Conservation (phyloP, 2,329 filamentous ascomycete genomes). For the Colletotrichum euphorbiae region DNA sequence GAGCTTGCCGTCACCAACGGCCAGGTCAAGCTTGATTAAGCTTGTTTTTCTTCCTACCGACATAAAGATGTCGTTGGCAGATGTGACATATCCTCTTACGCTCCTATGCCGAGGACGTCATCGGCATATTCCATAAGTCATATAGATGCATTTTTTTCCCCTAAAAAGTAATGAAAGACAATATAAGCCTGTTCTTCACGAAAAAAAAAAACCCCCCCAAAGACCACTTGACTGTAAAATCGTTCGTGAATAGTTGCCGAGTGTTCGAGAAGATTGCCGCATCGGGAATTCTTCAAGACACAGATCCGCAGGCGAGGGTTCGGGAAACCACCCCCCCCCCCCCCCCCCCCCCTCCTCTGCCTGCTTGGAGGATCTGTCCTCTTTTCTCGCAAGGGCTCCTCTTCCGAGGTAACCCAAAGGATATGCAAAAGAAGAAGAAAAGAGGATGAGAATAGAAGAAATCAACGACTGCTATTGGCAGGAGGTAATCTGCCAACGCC, state of each 20-base stretch:
- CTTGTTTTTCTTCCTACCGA: neutral
- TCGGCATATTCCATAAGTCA: neutral
- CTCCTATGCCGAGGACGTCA: no score
- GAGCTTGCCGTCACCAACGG: conserved; percentile 32
- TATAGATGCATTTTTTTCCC: neutral
- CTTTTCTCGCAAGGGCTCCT: conserved; percentile 4
- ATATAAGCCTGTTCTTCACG: neutral
- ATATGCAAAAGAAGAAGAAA: no score
- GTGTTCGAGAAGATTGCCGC: conserved; percentile 11
- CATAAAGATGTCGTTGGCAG: neutral
- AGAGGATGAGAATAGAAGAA: no score
- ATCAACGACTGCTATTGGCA: no score
- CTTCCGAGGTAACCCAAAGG: neutral
- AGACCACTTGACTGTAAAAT: neutral
- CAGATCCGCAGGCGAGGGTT: conserved; percentile 4
- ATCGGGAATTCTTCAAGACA: neutral
- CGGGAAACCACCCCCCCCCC: neutral
- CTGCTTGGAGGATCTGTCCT: neutral
- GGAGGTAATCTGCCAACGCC: no score
- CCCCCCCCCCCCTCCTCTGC: no score
- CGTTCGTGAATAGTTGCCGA: neutral
- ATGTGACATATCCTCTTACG: neutral
- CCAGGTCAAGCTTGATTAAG: conserved; percentile 25
- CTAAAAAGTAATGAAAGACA: neutral
- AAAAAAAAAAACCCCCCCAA: no score